Evolutionary conservation across 1,284 basidiomycete genomes (phyloP), one percentile per base, ranked within the genome.

Genomic region (Coriolopsis trogii): DNA sequence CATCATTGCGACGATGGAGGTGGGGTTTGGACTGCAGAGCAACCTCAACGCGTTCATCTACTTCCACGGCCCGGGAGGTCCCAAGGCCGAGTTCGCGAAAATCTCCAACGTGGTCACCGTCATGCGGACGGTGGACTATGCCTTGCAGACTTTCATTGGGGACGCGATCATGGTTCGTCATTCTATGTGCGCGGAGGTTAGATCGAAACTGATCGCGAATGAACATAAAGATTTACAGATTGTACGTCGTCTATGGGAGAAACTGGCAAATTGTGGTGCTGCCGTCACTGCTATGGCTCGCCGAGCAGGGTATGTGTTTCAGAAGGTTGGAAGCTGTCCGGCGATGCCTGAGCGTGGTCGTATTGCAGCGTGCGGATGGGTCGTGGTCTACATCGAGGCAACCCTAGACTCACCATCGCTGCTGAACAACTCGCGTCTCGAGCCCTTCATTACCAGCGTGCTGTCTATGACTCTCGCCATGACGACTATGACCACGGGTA

Each of bases 371-470:
- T 30, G 28, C 13, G 28, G 28, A 8, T 30, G 28, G 28, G 13
- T 30, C 8, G 28, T 13, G 8, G 8, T 30, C 28, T 30, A 30
- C 13, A 30, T 30, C 8, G 28, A 30, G 28, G 28, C 28, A 13
- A 30, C 28, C 8, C n/a, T 7, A 23, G 10, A 41, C 3, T 37
- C 34, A n/a, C n/a, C n/a, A n/a, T n/a, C n/a, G n/a, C n/a, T 31
- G 28, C 36, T 18, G 46, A 56, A 49, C n/a, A n/a, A n/a, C n/a
- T n/a, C n/a, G n/a, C 15, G 36, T 21, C 53, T 73, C 15, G 53
- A 63, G 29, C 73, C 72, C 1, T 73, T 72, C 52, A 71, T 73
- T 44, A 69, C 67, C 3, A 65, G 66, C 30, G 69, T 70, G 61
- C 65, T 73, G 23, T 64, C 65, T 39, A 58, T 73, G 16, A 74